A percentile compares a stretch with the other conserved stretches of the same genome.
phyloP scores from a whole-genome alignment of 495 filamentous ascomycete species.

The Penicillium arizonense region DNA sequence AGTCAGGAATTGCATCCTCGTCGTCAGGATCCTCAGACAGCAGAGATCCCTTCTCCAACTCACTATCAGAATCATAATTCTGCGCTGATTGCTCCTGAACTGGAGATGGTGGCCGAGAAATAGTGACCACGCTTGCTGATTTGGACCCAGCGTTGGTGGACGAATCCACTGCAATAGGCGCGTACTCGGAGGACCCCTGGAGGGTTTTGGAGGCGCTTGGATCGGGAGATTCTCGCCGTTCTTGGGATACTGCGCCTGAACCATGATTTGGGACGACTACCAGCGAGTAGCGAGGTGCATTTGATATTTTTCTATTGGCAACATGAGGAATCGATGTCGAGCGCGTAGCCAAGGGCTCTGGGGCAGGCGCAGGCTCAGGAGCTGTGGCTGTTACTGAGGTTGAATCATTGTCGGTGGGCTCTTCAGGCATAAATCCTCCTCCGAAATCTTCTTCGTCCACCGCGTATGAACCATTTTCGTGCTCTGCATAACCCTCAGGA shows the following conservation, averaged over 20 bases:
- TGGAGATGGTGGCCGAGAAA: conserved; percentile 20
- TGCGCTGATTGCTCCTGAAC: conserved; percentile 7
- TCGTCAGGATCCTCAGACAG: conserved; percentile 66
- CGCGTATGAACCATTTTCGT: neutral
- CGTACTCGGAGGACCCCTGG: conserved; percentile 19
- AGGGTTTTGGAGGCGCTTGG: neutral
- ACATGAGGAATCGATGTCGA: neutral
- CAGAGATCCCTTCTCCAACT: conserved; percentile 43
- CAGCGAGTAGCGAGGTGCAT: conserved; percentile 28
- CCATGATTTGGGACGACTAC: conserved; percentile 30
- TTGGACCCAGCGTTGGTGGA: conserved; percentile 21
- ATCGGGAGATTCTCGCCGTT: neutral
- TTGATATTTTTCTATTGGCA: neutral
- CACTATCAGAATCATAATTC: conserved; percentile 28
- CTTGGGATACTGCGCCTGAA: neutral
- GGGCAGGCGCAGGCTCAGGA: neutral
- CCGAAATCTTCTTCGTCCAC: conserved; percentile 4
- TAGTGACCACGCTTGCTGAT: conserved; percentile 26
- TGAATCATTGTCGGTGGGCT: neutral
- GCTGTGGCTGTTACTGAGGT: neutral
- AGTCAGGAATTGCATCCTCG: conserved; percentile 66
- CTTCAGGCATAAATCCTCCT: conserved; percentile 27
- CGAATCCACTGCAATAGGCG: conserved; percentile 26
- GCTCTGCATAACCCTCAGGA: neutral
- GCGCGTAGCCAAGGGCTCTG: neutral